Conservation (phyloP, 805 yeast species). For the Lachancea sp. region DNA sequence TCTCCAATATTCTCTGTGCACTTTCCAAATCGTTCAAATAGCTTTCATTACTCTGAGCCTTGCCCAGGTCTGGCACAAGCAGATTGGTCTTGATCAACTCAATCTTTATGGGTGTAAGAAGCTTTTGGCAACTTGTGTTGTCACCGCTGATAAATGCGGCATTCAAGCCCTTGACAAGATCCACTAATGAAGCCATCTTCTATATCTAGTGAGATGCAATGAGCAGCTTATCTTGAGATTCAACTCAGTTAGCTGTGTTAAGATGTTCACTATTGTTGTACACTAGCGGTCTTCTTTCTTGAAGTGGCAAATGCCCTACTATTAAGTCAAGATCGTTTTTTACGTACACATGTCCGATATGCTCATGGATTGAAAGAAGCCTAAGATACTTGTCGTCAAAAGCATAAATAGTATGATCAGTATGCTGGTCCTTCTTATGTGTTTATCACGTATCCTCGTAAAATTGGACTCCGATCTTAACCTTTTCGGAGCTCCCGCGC, state of each 20-base stretch:
- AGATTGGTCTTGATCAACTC: constrained; percentile 73
- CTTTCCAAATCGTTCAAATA: constrained; percentile 62
- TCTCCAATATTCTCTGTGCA: constrained; percentile 76
- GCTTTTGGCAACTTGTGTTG: constrained; percentile 50
- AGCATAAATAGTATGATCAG: no score
- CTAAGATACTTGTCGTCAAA: background rate
- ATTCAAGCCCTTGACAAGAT: constrained; percentile 63
- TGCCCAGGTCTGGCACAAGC: constrained; percentile 55
- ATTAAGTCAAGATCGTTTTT: background rate
- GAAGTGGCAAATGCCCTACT: constrained; percentile 3
- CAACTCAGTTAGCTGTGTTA: background rate
- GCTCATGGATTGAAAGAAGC: background rate
- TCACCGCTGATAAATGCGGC: constrained; percentile 55
- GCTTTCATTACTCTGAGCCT: constrained; percentile 32
- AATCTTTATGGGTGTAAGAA: constrained; percentile 68
- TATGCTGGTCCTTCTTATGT: background rate
- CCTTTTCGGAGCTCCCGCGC: constrained; percentile 44
- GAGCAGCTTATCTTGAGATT: background rate
- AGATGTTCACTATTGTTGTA: no score
- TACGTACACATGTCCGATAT: background rate
- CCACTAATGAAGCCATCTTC: constrained; percentile 48
- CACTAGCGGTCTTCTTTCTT: background rate
- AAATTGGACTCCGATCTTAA: constrained; percentile 45
- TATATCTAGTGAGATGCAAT: background rate
- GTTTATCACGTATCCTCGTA: constrained; percentile 11